Base-by-base conservation (phyloP, 805 yeast species). In the Saccharomyces eubayanus region DNA sequence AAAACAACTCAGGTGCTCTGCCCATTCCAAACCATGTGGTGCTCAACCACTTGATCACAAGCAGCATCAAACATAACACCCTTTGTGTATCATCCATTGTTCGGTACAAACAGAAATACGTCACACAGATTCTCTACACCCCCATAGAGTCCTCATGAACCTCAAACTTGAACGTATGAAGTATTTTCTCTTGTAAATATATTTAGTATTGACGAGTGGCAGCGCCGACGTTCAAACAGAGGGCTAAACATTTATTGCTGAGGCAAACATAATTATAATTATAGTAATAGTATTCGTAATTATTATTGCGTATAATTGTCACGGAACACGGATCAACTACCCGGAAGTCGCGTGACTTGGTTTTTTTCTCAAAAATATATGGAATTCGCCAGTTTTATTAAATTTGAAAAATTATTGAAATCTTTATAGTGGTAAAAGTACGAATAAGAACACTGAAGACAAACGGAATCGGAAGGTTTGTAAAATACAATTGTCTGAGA, bases 21-120 rank as follows among this genome's bases (percentile, higher is more conserved):
- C 94, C 96, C 9, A 89, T 90, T 54, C 98, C 98, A 12, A 89
- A 91, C 66, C 97, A 91, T 67, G 98, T 91, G 53, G 96, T 91
- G 27, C 74, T 91, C 61, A 91, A 91, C 67, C 98, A 91, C 70
- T 74, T 91, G 69, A 96, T 97, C 14, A 91, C 97, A 6, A 89
- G 97, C 9, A 85, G 94, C 58, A 91, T 91, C 63, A 89, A 91
- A 66, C 96, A 91, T 65, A 90, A 89, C 68, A 92, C 96, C 0
- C 76, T 91, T 55, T 96, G 97, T 8, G 97, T 91, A 48, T 97
- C 97, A 2, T 83, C 90, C 46, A 89, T 91, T 24, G 91, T 89
- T 40, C 78, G 97, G 66, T 91, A 91, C 73, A 84, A 87, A 68
- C 78, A 91, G 56, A 89, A 86, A 72, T 91, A 90, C 68, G 94